Percentiles rank a stretch among this genome's conserved stretches.
These are phyloP conservation scores for Rhytidiadelphus loreus DNA, from an alignment of 225 moss, liverwort and hornwort species.

Conservation along the genomic window DNA sequence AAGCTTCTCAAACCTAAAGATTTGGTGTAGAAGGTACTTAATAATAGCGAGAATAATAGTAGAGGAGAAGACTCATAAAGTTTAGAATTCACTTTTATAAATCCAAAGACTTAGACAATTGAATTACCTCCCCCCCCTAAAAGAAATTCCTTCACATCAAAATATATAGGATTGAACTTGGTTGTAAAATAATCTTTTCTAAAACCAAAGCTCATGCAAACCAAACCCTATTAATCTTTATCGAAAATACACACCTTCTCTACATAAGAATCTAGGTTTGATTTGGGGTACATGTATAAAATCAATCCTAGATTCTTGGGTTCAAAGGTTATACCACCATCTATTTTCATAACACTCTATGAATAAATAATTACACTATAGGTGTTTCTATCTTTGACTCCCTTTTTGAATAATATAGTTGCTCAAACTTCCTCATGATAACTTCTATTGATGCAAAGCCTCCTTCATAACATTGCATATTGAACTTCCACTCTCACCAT, in stretches of 20 bases:
- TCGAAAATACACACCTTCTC: too few relatives aligned
- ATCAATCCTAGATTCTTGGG: fast-evolving
- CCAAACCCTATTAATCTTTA: too few relatives aligned
- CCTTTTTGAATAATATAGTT: fast-evolving
- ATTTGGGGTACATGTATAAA: too few relatives aligned
- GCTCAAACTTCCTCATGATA: fast-evolving
- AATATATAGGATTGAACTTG: not conserved
- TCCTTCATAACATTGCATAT: not conserved
- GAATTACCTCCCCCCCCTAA: too few relatives aligned
- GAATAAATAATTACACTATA: not conserved
- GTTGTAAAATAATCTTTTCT: too few relatives aligned
- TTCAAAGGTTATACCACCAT: not conserved
- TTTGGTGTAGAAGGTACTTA: not conserved
- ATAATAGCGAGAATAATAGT: too few relatives aligned
- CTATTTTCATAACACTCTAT: not conserved
- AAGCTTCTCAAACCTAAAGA: not conserved
- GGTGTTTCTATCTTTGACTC: fast-evolving
- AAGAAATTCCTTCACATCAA: not conserved
- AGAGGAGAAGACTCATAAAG: too few relatives aligned
- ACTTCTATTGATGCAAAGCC: not conserved
- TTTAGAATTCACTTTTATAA: not conserved
- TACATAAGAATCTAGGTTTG: too few relatives aligned
- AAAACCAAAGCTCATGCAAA: too few relatives aligned
- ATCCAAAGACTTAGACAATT: too few relatives aligned
- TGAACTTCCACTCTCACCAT: too few relatives aligned